Evolutionary conservation across 176 grass and related monocot species (phyloP), one percentile per base, ranked within the genome.

Genomic region (Zoysia japonica): DNA sequence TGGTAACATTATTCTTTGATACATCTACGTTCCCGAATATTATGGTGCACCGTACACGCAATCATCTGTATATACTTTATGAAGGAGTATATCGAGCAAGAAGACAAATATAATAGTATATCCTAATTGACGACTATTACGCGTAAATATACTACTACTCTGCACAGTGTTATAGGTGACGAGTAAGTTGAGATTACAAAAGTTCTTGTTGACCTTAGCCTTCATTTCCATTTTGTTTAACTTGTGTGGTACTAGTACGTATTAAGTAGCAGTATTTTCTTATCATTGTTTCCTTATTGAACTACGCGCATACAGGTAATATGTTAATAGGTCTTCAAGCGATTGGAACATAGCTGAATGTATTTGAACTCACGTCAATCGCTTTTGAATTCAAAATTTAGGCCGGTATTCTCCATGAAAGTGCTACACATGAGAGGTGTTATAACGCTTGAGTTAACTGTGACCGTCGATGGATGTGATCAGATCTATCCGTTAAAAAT

Each of bases 21-120:
- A 85, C 89, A 83, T 88, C 81, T 70, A 35, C 65, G 12, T 88
- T 75, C 60, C 61, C 78, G 61, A 88, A 91, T 74, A 65, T 57
- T 79, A 72, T 72, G 15, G 11, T 10, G 12, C 6, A 7, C 49
- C 19, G 19, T 85, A 71, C 14, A 54, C 39, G 38, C 2, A 67
- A 47, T 60, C 38, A 56, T 66, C 39, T 28, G 28, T 0, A 28
- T 0, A 28, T 28, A 28, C 28, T 28, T 28, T 28, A 28, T 28
- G 28, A 28, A 28, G 28, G 28, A 74, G 12, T 74, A 51, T 53
- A 52, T 50, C 10, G 1, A 35, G 7, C 42, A 56, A 56, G 8
- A 11, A 38, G 5, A 20, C 7, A 50, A 17, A 72, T 7, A 9
- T 3, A 46, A 61, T 35, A 61, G 28, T 28, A 28, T 28, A 28